Percentiles rank a stretch among this genome's conserved stretches.
phyloP scores from a whole-genome alignment of 2,329 filamentous ascomycete species.

The Xylaria sp. region DNA sequence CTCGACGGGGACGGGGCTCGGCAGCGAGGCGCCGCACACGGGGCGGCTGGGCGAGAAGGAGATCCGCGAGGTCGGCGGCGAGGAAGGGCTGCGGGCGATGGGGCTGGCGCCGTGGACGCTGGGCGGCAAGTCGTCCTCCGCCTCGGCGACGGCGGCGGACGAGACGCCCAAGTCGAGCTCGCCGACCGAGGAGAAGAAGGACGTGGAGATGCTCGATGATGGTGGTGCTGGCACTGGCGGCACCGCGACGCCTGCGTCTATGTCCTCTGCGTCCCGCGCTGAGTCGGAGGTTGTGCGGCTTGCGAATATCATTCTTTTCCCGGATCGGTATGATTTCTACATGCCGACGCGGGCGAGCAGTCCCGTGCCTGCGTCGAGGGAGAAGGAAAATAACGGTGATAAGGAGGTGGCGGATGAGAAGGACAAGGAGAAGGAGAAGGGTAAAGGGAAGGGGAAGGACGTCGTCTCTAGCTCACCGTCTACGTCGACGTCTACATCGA shows the following conservation, averaged over 20 bases:
- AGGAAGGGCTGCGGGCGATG: constrained; percentile 66
- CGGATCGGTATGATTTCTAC: constrained; percentile 62
- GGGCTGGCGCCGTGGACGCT: constrained; percentile 64
- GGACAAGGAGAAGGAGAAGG: background rate
- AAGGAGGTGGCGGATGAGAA: background rate
- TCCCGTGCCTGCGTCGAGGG: constrained; percentile 37
- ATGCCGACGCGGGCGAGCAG: constrained; percentile 54
- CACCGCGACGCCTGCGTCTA: constrained; percentile 26
- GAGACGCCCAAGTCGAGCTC: constrained; percentile 39
- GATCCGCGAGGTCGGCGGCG: constrained; percentile 62
- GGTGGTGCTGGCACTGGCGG: constrained; percentile 41
- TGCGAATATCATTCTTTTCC: constrained; percentile 68
- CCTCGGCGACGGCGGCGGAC: constrained; percentile 12
- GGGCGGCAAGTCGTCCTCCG: constrained; percentile 46
- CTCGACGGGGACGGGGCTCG: constrained; percentile 61
- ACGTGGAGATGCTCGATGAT: constrained; percentile 36
- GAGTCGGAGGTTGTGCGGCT: constrained; percentile 65
- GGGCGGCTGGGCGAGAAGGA: constrained; percentile 62
- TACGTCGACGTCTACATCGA: background rate
- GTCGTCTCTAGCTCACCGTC: background rate
- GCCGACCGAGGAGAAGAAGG: constrained; percentile 39
- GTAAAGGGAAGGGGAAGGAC: background rate
- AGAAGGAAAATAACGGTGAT: constrained; percentile 7
- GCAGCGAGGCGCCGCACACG: constrained; percentile 63
- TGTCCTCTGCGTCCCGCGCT: constrained; percentile 51